These are phyloP conservation scores for Magnolia officinalis DNA, from an alignment of 164 flowering plant species.

Conservation along the genomic window DNA sequence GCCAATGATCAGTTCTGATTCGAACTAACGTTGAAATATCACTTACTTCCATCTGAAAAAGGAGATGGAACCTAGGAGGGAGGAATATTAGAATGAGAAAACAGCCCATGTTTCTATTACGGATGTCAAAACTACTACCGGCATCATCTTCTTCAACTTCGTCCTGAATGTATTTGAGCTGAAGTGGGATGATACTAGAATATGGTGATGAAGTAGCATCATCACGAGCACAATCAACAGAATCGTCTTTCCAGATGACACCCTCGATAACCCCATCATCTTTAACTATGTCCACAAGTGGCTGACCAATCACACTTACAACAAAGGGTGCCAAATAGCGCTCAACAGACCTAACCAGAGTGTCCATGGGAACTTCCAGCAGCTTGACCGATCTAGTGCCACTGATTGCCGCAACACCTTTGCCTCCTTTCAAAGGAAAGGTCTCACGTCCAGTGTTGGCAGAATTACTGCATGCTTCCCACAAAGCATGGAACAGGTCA, in stretches of 20 bases:
- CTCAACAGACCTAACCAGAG: slow-evolving; percentile 57
- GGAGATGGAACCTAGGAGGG: slow-evolving; percentile 92
- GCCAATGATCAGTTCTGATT: slow-evolving; percentile 97
- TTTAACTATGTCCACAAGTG: slow-evolving; percentile 49
- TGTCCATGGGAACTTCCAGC: slow-evolving; percentile 59
- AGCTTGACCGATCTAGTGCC: slow-evolving; percentile 91
- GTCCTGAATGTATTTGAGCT: slow-evolving; percentile 51
- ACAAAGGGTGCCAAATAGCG: slow-evolving; percentile 65
- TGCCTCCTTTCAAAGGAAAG: slow-evolving; percentile 74
- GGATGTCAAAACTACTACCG: slow-evolving; percentile 21
- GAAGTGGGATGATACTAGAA: slow-evolving; percentile 43
- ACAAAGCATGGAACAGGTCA: slow-evolving; percentile 64
- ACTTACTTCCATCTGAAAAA: slow-evolving; percentile 79
- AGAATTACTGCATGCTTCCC: slow-evolving; percentile 81
- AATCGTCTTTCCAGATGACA: slow-evolving; percentile 51
- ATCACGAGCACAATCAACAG: slow-evolving; percentile 22
- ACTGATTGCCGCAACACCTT: slow-evolving; percentile 69
- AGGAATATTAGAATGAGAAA: slow-evolving; percentile 75
- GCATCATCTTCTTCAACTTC: slow-evolving; percentile 34
- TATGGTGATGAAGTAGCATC: slow-evolving; percentile 19
- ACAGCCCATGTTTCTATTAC: slow-evolving; percentile 61
- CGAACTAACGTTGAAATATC: slow-evolving; percentile 78
- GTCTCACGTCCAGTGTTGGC: slow-evolving; percentile 74
- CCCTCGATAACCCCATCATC: slow-evolving; percentile 53
- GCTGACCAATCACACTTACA: slow-evolving; percentile 70